These are phyloP conservation scores for Chlamydomonas sp. DNA, from an alignment of 139 green algal species.

Conservation along the genomic window DNA sequence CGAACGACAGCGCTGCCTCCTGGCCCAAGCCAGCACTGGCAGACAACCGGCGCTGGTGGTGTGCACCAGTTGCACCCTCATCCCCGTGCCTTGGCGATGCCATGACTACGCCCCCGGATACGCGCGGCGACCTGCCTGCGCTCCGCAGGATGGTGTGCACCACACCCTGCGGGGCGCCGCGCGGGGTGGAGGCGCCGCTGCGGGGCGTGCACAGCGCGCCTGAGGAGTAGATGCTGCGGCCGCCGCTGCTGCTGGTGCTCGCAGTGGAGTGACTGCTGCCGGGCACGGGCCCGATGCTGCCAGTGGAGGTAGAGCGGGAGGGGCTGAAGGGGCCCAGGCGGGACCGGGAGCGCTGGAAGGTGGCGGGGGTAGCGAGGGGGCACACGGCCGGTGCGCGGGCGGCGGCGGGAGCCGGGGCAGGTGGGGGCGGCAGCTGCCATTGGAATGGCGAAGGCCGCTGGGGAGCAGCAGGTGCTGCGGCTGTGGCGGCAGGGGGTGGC, in stretches of 20 bases:
- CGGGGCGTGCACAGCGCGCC: too few relatives aligned
- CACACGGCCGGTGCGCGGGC: not conserved
- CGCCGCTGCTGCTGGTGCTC: not conserved
- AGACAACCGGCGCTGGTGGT: too few relatives aligned
- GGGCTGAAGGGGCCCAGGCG: constrained; percentile 24
- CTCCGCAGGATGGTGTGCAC: too few relatives aligned
- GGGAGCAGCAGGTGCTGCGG: not conserved
- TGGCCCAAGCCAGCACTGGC: too few relatives aligned
- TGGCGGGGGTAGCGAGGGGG: not conserved
- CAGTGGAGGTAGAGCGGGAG: not conserved
- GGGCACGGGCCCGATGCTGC: not conserved
- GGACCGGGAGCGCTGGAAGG: not conserved
- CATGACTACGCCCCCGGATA: too few relatives aligned
- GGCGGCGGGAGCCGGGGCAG: not conserved
- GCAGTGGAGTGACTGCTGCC: not conserved
- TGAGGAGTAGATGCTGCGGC: not conserved
- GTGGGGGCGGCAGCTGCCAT: not conserved
- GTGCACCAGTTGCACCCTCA: too few relatives aligned
- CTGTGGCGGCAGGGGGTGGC: not conserved
- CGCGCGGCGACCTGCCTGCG: too few relatives aligned
- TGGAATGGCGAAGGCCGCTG: not conserved
- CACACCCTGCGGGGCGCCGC: too few relatives aligned
- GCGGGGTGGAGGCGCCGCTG: too few relatives aligned
- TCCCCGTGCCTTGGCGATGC: too few relatives aligned
- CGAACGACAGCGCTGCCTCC: too few relatives aligned